Conservation (phyloP, 768 basidiomycete genomes). For the Hericium erinaceus region DNA sequence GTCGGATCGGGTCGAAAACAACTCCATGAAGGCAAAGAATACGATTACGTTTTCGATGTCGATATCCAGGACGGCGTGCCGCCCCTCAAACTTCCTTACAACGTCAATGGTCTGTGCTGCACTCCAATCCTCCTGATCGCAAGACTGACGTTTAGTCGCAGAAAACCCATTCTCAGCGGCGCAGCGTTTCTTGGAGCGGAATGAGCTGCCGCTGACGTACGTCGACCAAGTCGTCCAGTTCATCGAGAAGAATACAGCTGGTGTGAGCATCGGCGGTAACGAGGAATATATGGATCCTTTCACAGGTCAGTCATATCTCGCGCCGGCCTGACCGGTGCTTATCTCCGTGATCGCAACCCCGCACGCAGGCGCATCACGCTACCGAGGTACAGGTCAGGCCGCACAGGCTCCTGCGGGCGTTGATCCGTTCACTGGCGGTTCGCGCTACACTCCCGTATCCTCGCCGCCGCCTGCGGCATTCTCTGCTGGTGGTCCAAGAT, state of each 20-base stretch:
- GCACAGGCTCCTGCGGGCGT: constrained; percentile 27
- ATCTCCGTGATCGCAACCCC: neutral
- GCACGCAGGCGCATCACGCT: constrained; percentile 24
- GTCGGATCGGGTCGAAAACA: constrained; percentile 86
- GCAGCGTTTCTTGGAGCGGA: constrained; percentile 73
- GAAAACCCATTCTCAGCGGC: constrained; percentile 91
- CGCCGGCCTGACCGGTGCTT: neutral
- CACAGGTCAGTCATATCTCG: constrained; percentile 47
- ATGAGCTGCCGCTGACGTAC: constrained; percentile 78
- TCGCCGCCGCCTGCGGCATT: constrained; percentile 21
- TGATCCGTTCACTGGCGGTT: constrained; percentile 70
- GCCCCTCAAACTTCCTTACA: constrained; percentile 90
- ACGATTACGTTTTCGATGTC: constrained; percentile 99
- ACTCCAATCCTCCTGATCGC: neutral
- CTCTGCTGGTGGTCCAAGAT: constrained; percentile 9
- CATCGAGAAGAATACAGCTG: constrained; percentile 86
- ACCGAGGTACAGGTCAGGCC: constrained; percentile 21
- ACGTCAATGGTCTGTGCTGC: constrained; percentile 56
- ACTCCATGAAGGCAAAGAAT: constrained; percentile 88
- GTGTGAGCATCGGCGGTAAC: constrained; percentile 56
- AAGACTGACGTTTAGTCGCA: constrained; percentile 22
- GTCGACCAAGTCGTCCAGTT: constrained; percentile 87
- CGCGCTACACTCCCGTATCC: constrained; percentile 38
- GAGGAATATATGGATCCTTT: constrained; percentile 80
- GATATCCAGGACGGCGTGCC: constrained; percentile 91